phyloP scores from a whole-genome alignment of 495 filamentous ascomycete genomes.

The Podospora appendiculata region DNA sequence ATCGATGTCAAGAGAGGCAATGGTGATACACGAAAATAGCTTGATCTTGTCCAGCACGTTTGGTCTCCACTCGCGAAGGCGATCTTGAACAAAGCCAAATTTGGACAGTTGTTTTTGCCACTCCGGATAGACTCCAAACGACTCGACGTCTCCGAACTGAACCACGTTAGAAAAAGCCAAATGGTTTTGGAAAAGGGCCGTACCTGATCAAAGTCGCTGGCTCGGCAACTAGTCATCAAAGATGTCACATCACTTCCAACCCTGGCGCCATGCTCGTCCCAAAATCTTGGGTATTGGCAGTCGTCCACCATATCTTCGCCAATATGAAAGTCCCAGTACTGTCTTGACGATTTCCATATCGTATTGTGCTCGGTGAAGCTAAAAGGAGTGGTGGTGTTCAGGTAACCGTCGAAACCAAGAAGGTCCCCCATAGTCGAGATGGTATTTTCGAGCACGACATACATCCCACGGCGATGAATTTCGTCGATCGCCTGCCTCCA shows the following conservation, averaged over 20 bases:
- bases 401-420: conserved; percentile 55
- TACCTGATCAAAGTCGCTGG: conserved; percentile 56
- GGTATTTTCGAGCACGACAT: conserved; percentile 65
- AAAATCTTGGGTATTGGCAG: conserved; percentile 59
- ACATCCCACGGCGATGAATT: conserved; percentile 60
- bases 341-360: conserved; percentile 47
- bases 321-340: conserved; percentile 51
- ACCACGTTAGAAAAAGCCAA: too few species aligned
- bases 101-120: conserved; percentile 58
- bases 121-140: conserved; percentile 59
- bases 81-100: conserved; percentile 65
- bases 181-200: too few species aligned
- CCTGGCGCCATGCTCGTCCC: conserved; percentile 50
- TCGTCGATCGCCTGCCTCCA: conserved; percentile 58
- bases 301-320: conserved; percentile 48
- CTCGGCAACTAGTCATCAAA: conserved; percentile 45
- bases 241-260: conserved; percentile 12
- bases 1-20: conserved; percentile 57
- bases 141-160: conserved; percentile 54
- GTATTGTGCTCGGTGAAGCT: conserved; percentile 44
- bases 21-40: conserved; percentile 56
- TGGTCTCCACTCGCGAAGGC: conserved; percentile 60
- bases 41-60: conserved; percentile 51
- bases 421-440: conserved; percentile 63
- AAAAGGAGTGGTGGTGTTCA: conserved; percentile 55